Conservation (phyloP, 768 basidiomycete species). For the Mycena haematopus region DNA sequence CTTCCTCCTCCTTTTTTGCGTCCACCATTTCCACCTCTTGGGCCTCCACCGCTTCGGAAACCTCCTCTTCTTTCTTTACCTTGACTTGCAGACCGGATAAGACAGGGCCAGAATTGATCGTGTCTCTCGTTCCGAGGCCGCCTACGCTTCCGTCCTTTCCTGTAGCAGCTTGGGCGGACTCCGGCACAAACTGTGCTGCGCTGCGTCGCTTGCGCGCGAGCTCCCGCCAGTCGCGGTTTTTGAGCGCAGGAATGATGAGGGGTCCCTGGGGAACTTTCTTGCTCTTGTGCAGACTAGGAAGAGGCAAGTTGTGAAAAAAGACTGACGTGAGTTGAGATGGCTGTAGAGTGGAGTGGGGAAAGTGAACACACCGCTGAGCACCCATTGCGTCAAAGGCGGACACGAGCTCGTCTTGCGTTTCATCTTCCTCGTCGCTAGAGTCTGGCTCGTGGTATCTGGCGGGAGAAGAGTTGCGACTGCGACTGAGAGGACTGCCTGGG, state of each 20-base stretch:
- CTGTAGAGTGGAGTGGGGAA: conserved; percentile 37
- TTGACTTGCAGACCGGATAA: conserved; percentile 68
- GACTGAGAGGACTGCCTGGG: conserved; percentile 62
- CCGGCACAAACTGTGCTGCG: conserved; percentile 67
- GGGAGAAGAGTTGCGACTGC: conserved; percentile 58
- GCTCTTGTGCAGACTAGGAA: conserved; percentile 51
- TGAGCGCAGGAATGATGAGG: conserved; percentile 83
- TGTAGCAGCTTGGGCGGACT: conserved; percentile 57
- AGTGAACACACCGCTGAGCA: conserved; percentile 82
- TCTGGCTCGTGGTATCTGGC: conserved; percentile 42
- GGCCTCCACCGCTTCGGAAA: conserved; percentile 28
- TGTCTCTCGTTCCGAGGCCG: conserved; percentile 74
- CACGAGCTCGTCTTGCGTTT: conserved; percentile 68
- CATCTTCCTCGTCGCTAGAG: conserved; percentile 67
- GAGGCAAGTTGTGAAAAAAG: conserved; percentile 31
- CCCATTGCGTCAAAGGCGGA: conserved; percentile 76
- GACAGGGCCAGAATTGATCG: conserved; percentile 80
- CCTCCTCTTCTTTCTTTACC: conserved; percentile 44
- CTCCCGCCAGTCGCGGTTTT: conserved; percentile 92
- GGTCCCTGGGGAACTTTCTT: conserved; percentile 60
- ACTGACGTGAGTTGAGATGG: conserved; percentile 81
- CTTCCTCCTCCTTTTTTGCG: conserved; percentile 46
- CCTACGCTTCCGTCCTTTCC: conserved; percentile 79
- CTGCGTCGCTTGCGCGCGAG: conserved; percentile 70
- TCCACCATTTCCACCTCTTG: conserved; percentile 34